These are phyloP conservation scores for Russula foetens DNA, from an alignment of 768 basidiomycete genomes.

Conservation along the genomic window DNA sequence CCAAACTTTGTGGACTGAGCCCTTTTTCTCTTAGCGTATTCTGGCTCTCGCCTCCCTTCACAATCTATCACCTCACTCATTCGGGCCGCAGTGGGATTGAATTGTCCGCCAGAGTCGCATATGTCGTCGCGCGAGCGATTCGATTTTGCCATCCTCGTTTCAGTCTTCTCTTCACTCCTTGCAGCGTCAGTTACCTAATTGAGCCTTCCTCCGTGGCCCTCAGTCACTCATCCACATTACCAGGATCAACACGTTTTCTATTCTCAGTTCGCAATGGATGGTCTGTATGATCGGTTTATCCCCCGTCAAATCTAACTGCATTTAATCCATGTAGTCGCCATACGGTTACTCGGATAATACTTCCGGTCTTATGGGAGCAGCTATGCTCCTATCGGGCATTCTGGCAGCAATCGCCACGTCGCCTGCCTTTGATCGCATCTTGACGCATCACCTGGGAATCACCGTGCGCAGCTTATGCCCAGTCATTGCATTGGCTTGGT, in stretches of 20 bases:
- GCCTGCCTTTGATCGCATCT: constrained; percentile 75
- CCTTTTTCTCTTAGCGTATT: constrained; percentile 40
- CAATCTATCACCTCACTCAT: constrained; percentile 46
- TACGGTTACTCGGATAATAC: constrained; percentile 58
- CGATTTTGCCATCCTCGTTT: constrained; percentile 55
- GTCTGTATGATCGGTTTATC: constrained; percentile 33
- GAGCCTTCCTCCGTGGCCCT: background rate
- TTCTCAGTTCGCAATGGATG: constrained; percentile 61
- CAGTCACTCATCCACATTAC: background rate
- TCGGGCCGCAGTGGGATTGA: constrained; percentile 41
- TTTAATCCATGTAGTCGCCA: constrained; percentile 42
- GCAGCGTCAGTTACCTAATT: constrained; percentile 42
- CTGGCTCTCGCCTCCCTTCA: constrained; percentile 49
- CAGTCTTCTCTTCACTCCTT: constrained; percentile 58
- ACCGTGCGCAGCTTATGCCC: constrained; percentile 56
- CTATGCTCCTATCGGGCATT: constrained; percentile 62
- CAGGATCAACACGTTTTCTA: constrained; percentile 55
- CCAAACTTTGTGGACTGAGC: background rate
- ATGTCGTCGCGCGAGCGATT: constrained; percentile 62
- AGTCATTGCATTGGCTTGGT: constrained; percentile 52
- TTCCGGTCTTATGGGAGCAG: constrained; percentile 66
- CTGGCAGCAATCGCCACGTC: constrained; percentile 58
- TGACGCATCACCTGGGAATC: constrained; percentile 61
- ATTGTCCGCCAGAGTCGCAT: constrained; percentile 34
- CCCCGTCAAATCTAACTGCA: background rate